These are phyloP conservation scores for Aspergillus sp. DNA, from an alignment of 2,329 filamentous ascomycete genomes.

Conservation along the genomic window DNA sequence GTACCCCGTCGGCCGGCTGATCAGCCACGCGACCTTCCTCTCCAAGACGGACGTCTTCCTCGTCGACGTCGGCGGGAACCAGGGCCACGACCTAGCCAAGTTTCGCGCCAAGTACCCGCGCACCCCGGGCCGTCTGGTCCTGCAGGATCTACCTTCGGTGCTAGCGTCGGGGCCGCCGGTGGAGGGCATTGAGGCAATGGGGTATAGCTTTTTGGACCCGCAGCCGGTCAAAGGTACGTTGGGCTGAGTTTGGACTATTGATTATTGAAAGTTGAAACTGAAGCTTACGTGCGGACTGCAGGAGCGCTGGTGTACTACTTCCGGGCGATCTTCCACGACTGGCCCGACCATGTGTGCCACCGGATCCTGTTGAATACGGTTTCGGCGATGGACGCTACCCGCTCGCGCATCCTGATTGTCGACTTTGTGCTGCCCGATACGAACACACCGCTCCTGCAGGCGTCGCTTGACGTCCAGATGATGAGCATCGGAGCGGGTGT, in stretches of 20 bases:
- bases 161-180: constrained; percentile 10
- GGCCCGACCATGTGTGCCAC: constrained; percentile 33
- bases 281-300: constrained; percentile 3
- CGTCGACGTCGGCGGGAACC: constrained; percentile 43
- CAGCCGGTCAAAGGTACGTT: constrained; percentile 29
- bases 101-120: constrained; percentile 32
- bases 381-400: constrained; percentile 27
- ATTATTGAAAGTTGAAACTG: neutral
- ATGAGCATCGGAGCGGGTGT: constrained; percentile 35
- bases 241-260: neutral
- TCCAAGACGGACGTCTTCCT: constrained; percentile 31
- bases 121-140: constrained; percentile 32
- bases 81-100: constrained; percentile 36
- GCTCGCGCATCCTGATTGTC: constrained; percentile 34
- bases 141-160: constrained; percentile 40
- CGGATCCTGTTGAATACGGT: constrained; percentile 31
- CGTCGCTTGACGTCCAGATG: constrained; percentile 37
- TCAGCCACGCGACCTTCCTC: constrained; percentile 15
- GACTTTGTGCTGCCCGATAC: constrained; percentile 35
- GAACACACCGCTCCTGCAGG: constrained; percentile 24
- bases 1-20: constrained; percentile 26
- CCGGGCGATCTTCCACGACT: constrained; percentile 38
- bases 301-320: constrained; percentile 37
- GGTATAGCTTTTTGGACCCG: constrained; percentile 31
- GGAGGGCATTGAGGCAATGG: constrained; percentile 27